Conservation (phyloP, 1,139 yeast species). For the Casaregolazyma lundiana region DNA sequence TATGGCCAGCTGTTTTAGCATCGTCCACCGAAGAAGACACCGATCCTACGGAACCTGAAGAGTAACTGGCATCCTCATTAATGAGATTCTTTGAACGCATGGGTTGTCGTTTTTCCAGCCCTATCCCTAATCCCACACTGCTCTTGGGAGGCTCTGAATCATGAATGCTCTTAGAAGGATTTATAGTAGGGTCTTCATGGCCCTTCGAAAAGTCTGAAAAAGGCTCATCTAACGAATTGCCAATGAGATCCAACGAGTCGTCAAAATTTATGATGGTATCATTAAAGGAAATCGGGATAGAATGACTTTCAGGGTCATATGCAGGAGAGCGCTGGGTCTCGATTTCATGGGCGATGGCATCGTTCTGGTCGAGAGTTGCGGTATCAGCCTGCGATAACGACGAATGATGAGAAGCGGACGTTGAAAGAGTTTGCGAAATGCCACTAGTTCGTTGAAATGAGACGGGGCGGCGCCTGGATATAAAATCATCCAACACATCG, state of each 20-base stretch:
- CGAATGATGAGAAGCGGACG: not conserved
- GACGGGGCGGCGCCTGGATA: not conserved
- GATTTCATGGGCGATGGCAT: not conserved
- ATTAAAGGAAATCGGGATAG: not conserved
- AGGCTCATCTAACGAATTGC: not conserved
- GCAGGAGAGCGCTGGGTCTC: not conserved
- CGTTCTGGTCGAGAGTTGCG: not conserved
- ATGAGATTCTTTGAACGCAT: not conserved
- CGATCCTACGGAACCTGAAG: conserved; percentile 7
- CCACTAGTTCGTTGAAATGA: not conserved
- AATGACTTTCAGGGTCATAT: not conserved
- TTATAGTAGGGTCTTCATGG: no score
- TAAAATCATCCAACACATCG: not conserved
- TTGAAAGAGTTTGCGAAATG: not conserved
- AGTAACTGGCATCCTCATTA: conserved; percentile 9
- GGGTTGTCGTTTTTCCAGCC: not conserved
- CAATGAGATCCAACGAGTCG: not conserved
- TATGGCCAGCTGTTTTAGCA: not conserved
- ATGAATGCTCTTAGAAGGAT: no score
- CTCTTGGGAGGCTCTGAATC: not conserved
- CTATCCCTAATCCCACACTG: not conserved
- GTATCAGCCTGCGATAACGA: not conserved
- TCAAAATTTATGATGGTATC: not conserved
- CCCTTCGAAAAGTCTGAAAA: not conserved
- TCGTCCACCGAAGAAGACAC: conserved; percentile 2